Evolutionary conservation across 495 filamentous ascomycete species (phyloP).

Genomic region (Trichocladium uniseriatum): DNA sequence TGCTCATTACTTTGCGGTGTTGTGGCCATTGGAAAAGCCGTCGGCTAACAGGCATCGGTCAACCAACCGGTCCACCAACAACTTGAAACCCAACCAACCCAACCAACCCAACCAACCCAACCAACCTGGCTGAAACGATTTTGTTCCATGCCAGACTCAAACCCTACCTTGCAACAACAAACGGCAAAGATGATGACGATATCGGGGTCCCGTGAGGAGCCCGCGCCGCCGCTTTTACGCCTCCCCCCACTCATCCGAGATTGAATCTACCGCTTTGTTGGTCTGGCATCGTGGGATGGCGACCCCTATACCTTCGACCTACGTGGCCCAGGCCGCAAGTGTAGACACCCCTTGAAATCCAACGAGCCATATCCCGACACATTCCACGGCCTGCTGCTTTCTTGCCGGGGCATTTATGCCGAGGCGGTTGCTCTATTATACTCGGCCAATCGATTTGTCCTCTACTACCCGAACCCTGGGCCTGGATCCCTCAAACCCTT

Average conservation of each 20-base stretch:
- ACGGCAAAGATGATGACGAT: no score
- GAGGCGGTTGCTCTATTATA: constrained; percentile 8
- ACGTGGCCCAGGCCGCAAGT: not conserved
- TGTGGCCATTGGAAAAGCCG: no score
- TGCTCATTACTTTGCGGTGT: no score
- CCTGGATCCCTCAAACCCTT: constrained; percentile 5
- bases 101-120: no score
- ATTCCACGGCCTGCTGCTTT: no score
- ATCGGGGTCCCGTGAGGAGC: not conserved
- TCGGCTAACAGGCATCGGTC: no score
- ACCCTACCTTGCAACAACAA: no score
- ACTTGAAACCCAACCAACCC: no score
- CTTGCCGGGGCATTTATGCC: constrained; percentile 5
- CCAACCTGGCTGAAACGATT: no score
- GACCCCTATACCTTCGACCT: not conserved
- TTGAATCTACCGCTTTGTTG: constrained; percentile 1
- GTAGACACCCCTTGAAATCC: not conserved
- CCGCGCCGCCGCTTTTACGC: not conserved
- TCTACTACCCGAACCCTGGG: constrained; percentile 3
- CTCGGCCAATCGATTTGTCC: constrained; percentile 9
- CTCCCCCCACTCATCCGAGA: constrained; percentile 1
- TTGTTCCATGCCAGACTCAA: no score
- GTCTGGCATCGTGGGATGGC: not conserved
- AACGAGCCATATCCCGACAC: no score
- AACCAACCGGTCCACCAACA: no score